These are phyloP conservation scores for Volutella citrinella DNA, from an alignment of 2,329 filamentous ascomycete genomes.

Conservation along the genomic window DNA sequence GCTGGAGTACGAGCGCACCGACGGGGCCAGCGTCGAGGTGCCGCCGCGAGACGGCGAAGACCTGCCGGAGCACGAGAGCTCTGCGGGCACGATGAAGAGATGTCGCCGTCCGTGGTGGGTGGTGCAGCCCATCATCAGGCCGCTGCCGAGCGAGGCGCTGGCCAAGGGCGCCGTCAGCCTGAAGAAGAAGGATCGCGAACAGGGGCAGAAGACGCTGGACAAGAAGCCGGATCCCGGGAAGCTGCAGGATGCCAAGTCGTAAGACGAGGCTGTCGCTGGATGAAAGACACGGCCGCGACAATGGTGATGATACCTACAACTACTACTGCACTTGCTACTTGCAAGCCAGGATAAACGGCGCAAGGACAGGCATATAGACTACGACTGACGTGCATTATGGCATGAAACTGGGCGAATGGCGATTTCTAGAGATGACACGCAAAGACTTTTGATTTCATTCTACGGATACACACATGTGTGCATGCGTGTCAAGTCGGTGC, in stretches of 20 bases:
- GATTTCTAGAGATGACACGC: too few relatives aligned
- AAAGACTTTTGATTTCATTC: too few relatives aligned
- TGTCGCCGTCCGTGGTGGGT: slow-evolving; percentile 88
- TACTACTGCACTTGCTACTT: too few relatives aligned
- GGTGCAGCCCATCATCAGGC: slow-evolving; percentile 81
- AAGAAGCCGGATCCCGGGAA: slow-evolving; percentile 18
- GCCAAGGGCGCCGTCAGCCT: slow-evolving; percentile 73
- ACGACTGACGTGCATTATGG: too few relatives aligned
- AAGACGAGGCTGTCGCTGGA: slow-evolving; percentile 24
- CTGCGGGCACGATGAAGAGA: slow-evolving; percentile 63
- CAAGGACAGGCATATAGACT: slow-evolving; percentile 3
- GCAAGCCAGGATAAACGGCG: slow-evolving; percentile 17
- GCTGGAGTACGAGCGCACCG: slow-evolving; percentile 59
- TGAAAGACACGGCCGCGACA: slow-evolving; percentile 5
- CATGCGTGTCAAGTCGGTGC: too few relatives aligned
- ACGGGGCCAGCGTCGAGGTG: slow-evolving; percentile 47
- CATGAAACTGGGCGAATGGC: too few relatives aligned
- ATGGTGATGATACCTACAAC: too few relatives aligned
- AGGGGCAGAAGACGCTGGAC: slow-evolving; percentile 36
- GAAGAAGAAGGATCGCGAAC: slow-evolving; percentile 65
- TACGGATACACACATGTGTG: too few relatives aligned
- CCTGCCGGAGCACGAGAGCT: slow-evolving; percentile 52
- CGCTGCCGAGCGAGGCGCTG: slow-evolving; percentile 82
- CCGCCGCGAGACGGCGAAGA: slow-evolving; percentile 28
- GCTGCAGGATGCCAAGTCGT: slow-evolving; percentile 22